Conservation (phyloP, 495 filamentous ascomycete species). For the Elasticomyces elasticus region DNA sequence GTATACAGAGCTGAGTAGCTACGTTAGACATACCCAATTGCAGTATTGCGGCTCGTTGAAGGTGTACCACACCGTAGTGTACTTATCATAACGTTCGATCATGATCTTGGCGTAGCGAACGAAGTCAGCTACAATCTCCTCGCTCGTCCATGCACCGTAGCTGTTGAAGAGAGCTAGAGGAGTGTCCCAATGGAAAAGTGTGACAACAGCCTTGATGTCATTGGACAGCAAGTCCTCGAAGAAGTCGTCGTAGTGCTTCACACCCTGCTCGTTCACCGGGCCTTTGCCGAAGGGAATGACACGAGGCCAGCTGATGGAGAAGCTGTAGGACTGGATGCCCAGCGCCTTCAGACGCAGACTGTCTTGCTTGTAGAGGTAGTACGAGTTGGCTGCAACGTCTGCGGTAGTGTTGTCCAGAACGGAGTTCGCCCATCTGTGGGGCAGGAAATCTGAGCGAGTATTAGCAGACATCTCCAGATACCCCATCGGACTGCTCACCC, state of each 20-base stretch:
- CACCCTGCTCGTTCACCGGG: constrained; percentile 22
- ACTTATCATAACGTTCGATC: constrained; percentile 21
- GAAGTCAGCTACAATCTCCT: constrained; percentile 23
- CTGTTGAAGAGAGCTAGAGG: constrained; percentile 25
- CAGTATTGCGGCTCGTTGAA: constrained; percentile 32
- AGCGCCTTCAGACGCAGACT: constrained; percentile 27
- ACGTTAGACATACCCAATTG: not conserved
- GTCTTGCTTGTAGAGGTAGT: constrained; percentile 30
- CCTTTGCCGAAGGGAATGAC: constrained; percentile 28
- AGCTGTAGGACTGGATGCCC: constrained; percentile 26
- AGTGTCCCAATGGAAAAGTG: constrained; percentile 28
- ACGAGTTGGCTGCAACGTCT: constrained; percentile 26
- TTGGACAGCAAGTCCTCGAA: constrained; percentile 20
- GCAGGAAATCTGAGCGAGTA: constrained; percentile 15
- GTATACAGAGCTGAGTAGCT: too few species aligned
- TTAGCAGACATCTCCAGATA: too few species aligned
- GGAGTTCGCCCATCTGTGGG: constrained; percentile 17
- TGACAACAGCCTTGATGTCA: constrained; percentile 20
- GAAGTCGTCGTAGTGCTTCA: constrained; percentile 26
- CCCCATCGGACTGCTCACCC: too few species aligned
- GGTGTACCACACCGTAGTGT: constrained; percentile 29
- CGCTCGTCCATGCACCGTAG: constrained; percentile 22
- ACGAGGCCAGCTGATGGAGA: constrained; percentile 26
- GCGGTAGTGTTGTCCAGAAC: constrained; percentile 24
- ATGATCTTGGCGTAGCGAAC: constrained; percentile 20